Base-by-base conservation (phyloP, 257 asterid species). In the Nemophila menziesii region DNA sequence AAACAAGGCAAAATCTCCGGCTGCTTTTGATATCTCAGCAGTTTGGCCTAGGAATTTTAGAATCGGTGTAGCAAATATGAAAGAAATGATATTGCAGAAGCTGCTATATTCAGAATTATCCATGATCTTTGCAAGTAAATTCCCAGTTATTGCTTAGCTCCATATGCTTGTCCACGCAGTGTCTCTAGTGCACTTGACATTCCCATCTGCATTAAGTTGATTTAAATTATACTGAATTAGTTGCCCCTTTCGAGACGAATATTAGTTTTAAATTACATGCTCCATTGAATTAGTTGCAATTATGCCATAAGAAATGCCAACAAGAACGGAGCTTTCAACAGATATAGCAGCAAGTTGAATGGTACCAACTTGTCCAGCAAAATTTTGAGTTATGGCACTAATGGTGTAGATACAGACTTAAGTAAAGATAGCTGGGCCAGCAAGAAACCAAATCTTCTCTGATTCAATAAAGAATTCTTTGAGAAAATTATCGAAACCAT, bases 161-260 rank as follows among this genome's bases (percentile, higher is more conserved):
- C 96, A 33, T 73, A 82, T 0, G 96, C 96, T 23, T 85, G 96
- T 13, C 96, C 96, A 19, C 92, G 78, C 0, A 85, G 85, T 2
- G 96, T 85, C 55, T 85, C 96, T 0, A 85, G 77, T 11, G 96
- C 93, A 57, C 96, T 85, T 75, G 89, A 93, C 87, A 85, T 73
- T 50, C 96, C 96, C 67, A 85, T 69, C 95, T 85, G 9, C 9
- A 4, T n/a, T n/a, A n/a, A n/a, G n/a, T n/a, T n/a, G n/a, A n/a
- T n/a, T n/a, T n/a, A n/a, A n/a, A n/a, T n/a, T n/a, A n/a, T n/a
- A n/a, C n/a, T n/a, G n/a, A n/a, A n/a, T n/a, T n/a, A n/a, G n/a
- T n/a, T n/a, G n/a, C n/a, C n/a, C n/a, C n/a, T n/a, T n/a, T n/a
- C n/a, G n/a, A n/a, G n/a, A n/a, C n/a, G n/a, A n/a, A n/a, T n/a